Conservation (phyloP, 2,329 filamentous ascomycete genomes). For the Fusarium udum region DNA sequence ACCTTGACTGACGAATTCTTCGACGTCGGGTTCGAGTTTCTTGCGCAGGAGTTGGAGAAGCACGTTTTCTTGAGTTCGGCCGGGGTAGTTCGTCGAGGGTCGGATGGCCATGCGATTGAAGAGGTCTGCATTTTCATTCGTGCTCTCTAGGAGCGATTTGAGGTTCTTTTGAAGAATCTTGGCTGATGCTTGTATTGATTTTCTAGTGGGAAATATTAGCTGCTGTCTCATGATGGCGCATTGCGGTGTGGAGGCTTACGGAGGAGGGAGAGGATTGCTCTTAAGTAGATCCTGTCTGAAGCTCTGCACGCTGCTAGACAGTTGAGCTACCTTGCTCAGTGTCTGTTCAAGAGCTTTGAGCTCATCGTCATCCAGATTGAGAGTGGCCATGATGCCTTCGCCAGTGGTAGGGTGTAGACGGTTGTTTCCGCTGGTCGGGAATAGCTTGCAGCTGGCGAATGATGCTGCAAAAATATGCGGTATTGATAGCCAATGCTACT, state of each 20-base stretch:
- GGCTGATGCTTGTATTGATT: constrained; percentile 76
- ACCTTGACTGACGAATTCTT: constrained; percentile 75
- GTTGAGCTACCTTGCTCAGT: constrained; percentile 72
- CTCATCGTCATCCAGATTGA: constrained; percentile 67
- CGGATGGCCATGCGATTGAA: constrained; percentile 77
- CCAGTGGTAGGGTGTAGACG: neutral
- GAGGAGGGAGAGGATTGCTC: constrained; percentile 72
- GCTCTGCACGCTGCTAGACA: constrained; percentile 74
- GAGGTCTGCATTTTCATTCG: constrained; percentile 72
- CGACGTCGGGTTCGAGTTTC: constrained; percentile 81
- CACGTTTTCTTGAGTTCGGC: constrained; percentile 71
- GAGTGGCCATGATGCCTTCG: constrained; percentile 48
- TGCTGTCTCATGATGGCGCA: neutral
- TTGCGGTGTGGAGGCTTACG: constrained; percentile 55
- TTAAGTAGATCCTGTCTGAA: constrained; percentile 68
- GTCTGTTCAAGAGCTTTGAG: constrained; percentile 76
- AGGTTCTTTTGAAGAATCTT: constrained; percentile 78
- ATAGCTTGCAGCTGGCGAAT: neutral
- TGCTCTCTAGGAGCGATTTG: constrained; percentile 69
- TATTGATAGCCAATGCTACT: neutral
- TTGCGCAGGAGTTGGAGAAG: constrained; percentile 79
- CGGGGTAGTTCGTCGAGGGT: constrained; percentile 79
- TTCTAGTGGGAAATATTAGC: constrained; percentile 55
- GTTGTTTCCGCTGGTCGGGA: neutral
- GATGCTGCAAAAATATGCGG: neutral